Evolutionary conservation across 352 stramenopile species (phyloP).

Genomic region (Globisporangium perplexum): DNA sequence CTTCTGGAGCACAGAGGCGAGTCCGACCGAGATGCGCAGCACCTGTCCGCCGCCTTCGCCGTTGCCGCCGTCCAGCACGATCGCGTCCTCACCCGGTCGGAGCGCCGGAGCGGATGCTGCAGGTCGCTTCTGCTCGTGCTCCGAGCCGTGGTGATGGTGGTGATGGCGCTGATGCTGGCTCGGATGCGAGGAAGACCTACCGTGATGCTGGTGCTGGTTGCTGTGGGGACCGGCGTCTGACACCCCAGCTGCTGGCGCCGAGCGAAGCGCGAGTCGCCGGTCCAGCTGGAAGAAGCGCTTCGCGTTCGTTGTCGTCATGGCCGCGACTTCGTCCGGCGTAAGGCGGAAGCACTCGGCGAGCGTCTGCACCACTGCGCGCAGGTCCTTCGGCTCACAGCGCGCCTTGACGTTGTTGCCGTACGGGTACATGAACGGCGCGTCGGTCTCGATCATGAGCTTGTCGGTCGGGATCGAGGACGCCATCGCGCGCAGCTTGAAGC

Average conservation of each 20-base stretch:
- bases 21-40: constrained; percentile 69
- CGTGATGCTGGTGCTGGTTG: neutral
- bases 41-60: constrained; percentile 89
- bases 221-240: neutral
- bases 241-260: neutral
- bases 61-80: constrained; percentile 43
- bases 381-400: constrained; percentile 63
- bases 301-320: constrained; percentile 42
- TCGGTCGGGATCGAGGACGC: constrained; percentile 38
- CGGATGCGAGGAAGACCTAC: neutral
- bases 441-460: constrained; percentile 67
- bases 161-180: neutral
- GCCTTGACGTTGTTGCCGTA: constrained; percentile 30
- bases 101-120: neutral
- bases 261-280: constrained; percentile 9
- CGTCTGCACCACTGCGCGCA: constrained; percentile 51
- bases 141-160: neutral
- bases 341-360: constrained; percentile 40
- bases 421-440: constrained; percentile 75
- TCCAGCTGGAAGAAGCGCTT: constrained; percentile 42
- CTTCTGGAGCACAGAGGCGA: constrained; percentile 58
- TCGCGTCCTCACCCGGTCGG: neutral
- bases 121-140: constrained; percentile 4
- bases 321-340: constrained; percentile 32
- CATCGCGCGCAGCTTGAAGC: constrained; percentile 37